phyloP scores from a whole-genome alignment of 345 rosid genomes.

The Iberis pinnata region DNA sequence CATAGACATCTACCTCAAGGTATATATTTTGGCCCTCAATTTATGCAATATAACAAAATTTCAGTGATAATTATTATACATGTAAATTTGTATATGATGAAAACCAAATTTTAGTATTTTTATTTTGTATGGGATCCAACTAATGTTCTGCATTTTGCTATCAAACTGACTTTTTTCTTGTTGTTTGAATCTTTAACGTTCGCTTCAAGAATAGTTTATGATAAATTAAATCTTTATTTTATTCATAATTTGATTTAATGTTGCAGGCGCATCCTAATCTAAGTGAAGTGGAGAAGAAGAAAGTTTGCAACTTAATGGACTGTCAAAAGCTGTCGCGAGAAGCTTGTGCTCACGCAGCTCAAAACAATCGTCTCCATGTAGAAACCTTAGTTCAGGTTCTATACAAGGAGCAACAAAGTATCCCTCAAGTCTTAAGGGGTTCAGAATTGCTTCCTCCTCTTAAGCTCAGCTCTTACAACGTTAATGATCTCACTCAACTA shows the following conservation, averaged over 20 bases:
- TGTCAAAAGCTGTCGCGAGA: conserved; percentile 78
- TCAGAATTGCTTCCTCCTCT: conserved; percentile 30
- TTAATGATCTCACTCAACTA: conserved; percentile 50
- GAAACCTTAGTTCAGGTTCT: conserved; percentile 73
- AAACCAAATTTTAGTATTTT: no score
- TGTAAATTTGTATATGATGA: no score
- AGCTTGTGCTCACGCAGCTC: conserved; percentile 84
- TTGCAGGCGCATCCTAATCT: conserved; percentile 68
- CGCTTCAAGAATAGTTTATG: not conserved
- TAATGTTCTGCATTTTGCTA: not conserved
- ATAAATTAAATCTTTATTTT: no score
- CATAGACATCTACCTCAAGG: conserved; percentile 90
- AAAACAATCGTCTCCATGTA: conserved; percentile 65
- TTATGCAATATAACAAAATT: no score
- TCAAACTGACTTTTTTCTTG: not conserved
- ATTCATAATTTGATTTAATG: not conserved
- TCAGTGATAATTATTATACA: no score
- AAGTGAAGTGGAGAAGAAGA: conserved; percentile 83
- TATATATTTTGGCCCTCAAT: conserved; percentile 20
- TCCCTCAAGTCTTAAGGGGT: conserved; percentile 45
- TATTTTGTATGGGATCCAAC: no score
- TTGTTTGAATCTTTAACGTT: not conserved
- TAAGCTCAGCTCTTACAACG: not conserved
- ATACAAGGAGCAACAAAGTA: conserved; percentile 66
- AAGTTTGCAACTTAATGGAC: conserved; percentile 80